phyloP scores from a whole-genome alignment of 2,329 filamentous ascomycete genomes.

The Exophiala sideris region DNA sequence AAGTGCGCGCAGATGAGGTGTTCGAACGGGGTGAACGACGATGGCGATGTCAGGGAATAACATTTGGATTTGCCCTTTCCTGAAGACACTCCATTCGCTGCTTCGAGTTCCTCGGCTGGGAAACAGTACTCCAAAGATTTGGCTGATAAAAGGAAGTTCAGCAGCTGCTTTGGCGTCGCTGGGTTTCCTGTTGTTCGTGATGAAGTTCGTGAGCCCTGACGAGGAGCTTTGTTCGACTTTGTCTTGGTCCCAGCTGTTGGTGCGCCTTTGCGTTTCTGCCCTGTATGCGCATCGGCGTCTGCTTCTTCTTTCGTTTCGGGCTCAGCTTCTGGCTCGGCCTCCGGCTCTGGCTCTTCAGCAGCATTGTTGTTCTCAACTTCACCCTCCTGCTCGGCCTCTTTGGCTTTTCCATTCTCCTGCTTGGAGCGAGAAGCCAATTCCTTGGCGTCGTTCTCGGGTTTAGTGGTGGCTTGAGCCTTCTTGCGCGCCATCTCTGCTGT shows the following conservation, averaged over 20 bases:
- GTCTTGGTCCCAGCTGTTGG: slow-evolving; percentile 3
- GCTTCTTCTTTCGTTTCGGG: not conserved
- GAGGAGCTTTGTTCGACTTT: slow-evolving; percentile 9
- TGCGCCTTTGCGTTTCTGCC: slow-evolving; percentile 21
- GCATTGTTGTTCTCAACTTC: not conserved
- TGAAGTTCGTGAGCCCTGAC: slow-evolving; percentile 12
- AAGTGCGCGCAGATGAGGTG: slow-evolving; percentile 45
- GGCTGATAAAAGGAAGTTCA: slow-evolving; percentile 28
- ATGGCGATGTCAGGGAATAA: slow-evolving; percentile 24
- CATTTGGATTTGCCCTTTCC: slow-evolving; percentile 16
- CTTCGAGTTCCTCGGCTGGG: slow-evolving; percentile 27
- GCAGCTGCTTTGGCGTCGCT: slow-evolving; percentile 20
- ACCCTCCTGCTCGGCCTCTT: not conserved
- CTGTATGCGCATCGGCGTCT: slow-evolving; percentile 2
- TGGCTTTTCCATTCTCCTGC: not conserved
- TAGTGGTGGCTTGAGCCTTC: too few relatives aligned
- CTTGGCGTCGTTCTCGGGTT: too few relatives aligned
- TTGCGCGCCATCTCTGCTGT: too few relatives aligned
- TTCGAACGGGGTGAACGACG: slow-evolving; percentile 39
- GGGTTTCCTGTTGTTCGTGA: slow-evolving; percentile 2
- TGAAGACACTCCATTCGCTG: slow-evolving; percentile 3
- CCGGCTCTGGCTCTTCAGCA: not conserved
- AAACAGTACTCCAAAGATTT: slow-evolving; percentile 25
- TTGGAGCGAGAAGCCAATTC: not conserved
- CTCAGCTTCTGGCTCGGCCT: not conserved